Conservation (phyloP, 345 rosid species). For the Eucalyptus pauciflora region DNA sequence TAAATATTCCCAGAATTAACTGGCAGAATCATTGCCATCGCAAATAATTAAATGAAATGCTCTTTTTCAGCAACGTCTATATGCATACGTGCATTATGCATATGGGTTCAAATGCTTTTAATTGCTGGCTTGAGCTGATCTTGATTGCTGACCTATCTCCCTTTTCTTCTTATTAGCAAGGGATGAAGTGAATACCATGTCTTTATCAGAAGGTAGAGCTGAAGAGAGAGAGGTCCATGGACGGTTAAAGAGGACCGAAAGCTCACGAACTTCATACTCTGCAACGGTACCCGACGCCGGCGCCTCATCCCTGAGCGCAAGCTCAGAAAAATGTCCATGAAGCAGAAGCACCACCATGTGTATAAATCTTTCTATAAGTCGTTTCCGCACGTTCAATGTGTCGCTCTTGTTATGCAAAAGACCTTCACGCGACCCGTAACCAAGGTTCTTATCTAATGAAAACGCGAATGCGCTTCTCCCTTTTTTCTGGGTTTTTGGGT, state of each 20-base stretch:
- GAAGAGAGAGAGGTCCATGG: constrained; percentile 93
- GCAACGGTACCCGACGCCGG: constrained; percentile 81
- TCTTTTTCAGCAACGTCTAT: neutral
- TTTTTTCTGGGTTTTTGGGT: neutral
- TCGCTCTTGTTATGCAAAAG: neutral
- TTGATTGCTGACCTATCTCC: neutral
- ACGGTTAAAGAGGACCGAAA: constrained; percentile 81
- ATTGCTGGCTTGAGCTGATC: neutral
- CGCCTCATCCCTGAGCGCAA: constrained; percentile 71
- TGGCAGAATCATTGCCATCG: neutral
- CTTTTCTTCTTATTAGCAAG: neutral
- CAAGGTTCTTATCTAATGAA: neutral
- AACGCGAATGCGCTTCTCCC: neutral
- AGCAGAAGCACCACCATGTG: neutral
- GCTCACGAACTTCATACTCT: constrained; percentile 60
- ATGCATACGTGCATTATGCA: neutral
- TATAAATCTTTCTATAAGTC: neutral
- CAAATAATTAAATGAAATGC: neutral
- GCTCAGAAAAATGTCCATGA: constrained; percentile 12
- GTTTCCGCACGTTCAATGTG: neutral
- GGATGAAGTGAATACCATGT: constrained; percentile 16
- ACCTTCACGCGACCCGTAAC: neutral
- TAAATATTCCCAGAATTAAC: neutral
- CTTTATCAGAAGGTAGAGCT: constrained; percentile 75
- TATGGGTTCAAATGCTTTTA: neutral